Base-by-base conservation (phyloP, 495 filamentous ascomycete genomes). In the Penicillium bovifimosum region DNA sequence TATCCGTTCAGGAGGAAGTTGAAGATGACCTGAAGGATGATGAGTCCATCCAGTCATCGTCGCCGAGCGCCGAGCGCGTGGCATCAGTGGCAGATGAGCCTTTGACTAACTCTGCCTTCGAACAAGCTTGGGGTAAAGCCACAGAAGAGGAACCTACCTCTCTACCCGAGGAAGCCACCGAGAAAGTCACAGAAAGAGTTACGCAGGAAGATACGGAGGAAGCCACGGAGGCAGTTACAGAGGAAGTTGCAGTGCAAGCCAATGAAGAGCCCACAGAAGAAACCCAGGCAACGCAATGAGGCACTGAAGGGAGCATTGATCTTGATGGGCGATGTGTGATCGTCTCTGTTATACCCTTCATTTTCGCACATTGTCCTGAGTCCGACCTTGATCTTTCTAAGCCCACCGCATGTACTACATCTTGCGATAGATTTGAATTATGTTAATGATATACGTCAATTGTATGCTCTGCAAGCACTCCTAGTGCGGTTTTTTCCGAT, bases 121-220 rank as follows among this genome's bases (percentile, higher is more conserved):
- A 76, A 55, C 52, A 57, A 34, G 73, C 72, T 13, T 76, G 73
- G 73, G 72, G 71, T 3, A 75, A 73, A 49, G 73, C 72, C 4
- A 63, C 70, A 6, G 66, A 71, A 35, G 61, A 66, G 27, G 50
- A 61, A 50, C 43, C 47, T 4, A 7, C 36, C 14, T 29, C 58
- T n/a, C 26, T 14, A 26, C 2, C 33, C 7, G 33, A 39, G n/a
- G 31, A 24, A 24, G 20, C 20, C 20, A 24, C 20, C 20, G 20
- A 24, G 20, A 4, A 24, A 24, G 20, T 4, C 4, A 24, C 20
- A 24, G 20, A 24, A 4, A 24, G 4, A 24, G 20, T 4, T 24
- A 24, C 20, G 2, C 2, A 24, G 20, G 20, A 24, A 24, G 20
- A 2, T 4, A 24, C 20, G 4, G 20, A 24, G 4, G 4, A 4